These are phyloP conservation scores for Backusella sp. DNA, from an alignment of 192 early-diverging fungal species.

Conservation along the genomic window DNA sequence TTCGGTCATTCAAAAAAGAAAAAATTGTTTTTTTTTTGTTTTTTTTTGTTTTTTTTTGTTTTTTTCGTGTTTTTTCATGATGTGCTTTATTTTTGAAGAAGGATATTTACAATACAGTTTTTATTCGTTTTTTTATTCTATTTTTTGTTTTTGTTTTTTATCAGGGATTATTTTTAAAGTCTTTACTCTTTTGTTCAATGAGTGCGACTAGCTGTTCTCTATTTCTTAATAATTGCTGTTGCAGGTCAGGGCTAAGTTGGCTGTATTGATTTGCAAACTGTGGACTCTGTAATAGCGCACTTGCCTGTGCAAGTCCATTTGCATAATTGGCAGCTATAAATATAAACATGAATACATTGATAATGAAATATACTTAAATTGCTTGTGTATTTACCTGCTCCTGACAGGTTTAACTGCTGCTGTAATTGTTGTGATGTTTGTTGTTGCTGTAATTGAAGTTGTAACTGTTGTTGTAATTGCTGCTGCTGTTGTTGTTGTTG, in stretches of 20 bases:
- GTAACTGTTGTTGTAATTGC: not conserved
- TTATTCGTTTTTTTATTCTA: not conserved
- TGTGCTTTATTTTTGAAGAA: not conserved
- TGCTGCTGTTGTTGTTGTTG: not conserved
- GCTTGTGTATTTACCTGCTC: conserved; percentile 5
- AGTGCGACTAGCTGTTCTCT: conserved; percentile 28
- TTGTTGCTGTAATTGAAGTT: not conserved
- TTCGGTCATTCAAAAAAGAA: no score
- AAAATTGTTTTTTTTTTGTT: not conserved
- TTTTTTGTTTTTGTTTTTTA: not conserved
- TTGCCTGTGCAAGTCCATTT: conserved; percentile 29
- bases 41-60: not conserved
- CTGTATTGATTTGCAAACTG: conserved; percentile 30
- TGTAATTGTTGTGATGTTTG: not conserved
- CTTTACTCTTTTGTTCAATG: conserved; percentile 30
- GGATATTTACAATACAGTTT: not conserved
- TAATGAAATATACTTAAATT: not conserved
- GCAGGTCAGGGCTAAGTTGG: conserved; percentile 30
- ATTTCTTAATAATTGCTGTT: conserved; percentile 29
- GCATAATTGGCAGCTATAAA: conserved; percentile 12
- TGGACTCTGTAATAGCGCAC: conserved; percentile 25
- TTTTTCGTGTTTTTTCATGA: not conserved
- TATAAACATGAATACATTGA: not conserved
- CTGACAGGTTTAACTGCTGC: not conserved
- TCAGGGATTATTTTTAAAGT: conserved; percentile 8